Evolutionary conservation across 1,284 basidiomycete genomes (phyloP), one percentile per base, ranked within the genome.

Genomic region (Cryptococcus sp.): DNA sequence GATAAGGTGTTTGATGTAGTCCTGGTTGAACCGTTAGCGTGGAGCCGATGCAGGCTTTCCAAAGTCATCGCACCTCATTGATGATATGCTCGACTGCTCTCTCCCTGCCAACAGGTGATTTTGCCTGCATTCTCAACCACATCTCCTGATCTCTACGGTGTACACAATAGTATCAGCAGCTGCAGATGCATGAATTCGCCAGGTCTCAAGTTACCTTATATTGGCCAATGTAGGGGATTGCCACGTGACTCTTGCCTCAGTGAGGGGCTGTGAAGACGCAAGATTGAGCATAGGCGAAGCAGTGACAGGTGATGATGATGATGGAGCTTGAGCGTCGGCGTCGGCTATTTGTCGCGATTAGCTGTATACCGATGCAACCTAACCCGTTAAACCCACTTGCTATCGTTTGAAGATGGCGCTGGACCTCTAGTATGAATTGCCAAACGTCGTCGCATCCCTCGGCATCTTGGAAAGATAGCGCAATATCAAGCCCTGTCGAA

Each of bases 391-490:
- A 55, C 71, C 51, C 25, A 75, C 72, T 58, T 17, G 70, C 64
- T 50, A 71, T 55, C 48, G 64, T 71, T 51, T 66, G 64, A 38
- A 75, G 67, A 66, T 79, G 77, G 23, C 64, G 85, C 74, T 96
- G 93, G n/a, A 97, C 93, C 69, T 97, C 92, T 63, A 86, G 83
- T 69, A 99, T 93, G 77, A 99, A 99, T 69, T 89, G 89, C 95
- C 95, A 99, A 50, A 99, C 91, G 80, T 98, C 95, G 48, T 88
- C 84, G 71, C 95, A 99, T 38, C 95, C 96, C 63, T 95, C 91
- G 0, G 91, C 85, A 71, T 98, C 95, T 74, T 98, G 95, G 71
- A 99, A 99, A 66, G 93, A 96, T 51, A 99, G 82, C 3, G 96
- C 96, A 78, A 96, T 94, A 78, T 99, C 95, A 23, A 89, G 86